Percentiles rank a stretch among this genome's conserved stretches.
phyloP scores from a whole-genome alignment of 257 asterid species.

The Primulina tabacum region DNA sequence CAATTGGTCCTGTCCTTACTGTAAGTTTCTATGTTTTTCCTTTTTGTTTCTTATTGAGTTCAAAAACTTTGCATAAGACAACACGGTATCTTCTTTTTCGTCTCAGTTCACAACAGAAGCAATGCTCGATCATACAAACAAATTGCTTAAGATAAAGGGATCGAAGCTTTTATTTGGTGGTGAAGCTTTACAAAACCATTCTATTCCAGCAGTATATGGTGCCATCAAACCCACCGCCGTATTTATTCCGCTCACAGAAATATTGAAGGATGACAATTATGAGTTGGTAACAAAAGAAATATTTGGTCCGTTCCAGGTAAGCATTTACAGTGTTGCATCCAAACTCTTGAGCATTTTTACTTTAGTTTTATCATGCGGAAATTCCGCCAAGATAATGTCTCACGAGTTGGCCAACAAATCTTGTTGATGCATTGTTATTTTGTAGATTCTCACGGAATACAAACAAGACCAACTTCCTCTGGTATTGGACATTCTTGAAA shows the following conservation, averaged over 20 bases:
- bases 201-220: constrained; percentile 82
- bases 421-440: not conserved
- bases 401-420: not conserved
- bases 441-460: constrained; percentile 77
- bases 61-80: not conserved
- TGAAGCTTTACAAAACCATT: constrained; percentile 65
- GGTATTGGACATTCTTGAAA: constrained; percentile 71
- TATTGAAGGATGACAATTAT: constrained; percentile 60
- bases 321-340: not conserved
- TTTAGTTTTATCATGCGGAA: not conserved
- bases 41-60: not conserved
- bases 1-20: constrained; percentile 92
- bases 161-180: constrained; percentile 89
- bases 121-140: constrained; percentile 69
- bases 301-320: constrained; percentile 96
- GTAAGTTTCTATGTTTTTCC: constrained; percentile 36
- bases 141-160: constrained; percentile 79
- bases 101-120: constrained; percentile 75
- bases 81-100: not conserved
- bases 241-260: constrained; percentile 80
- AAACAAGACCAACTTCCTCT: constrained; percentile 57
- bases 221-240: constrained; percentile 97
- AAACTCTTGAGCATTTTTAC: not conserved
- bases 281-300: constrained; percentile 78
- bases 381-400: not conserved